Conservation (phyloP, 2,329 filamentous ascomycete genomes). For the Clathrospora elynae region DNA sequence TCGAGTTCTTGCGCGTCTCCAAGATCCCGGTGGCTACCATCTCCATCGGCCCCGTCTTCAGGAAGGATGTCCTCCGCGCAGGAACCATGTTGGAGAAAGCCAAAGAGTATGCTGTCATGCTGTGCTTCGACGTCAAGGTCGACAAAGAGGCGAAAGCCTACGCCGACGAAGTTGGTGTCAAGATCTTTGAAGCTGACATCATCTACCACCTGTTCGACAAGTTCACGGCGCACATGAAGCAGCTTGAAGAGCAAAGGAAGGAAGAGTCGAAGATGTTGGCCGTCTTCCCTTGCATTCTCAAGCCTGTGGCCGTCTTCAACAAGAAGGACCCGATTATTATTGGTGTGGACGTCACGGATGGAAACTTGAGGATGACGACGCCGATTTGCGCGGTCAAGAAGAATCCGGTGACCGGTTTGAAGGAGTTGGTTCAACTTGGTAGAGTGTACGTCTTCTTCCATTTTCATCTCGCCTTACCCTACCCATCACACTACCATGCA, state of each 20-base stretch:
- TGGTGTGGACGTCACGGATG: slow-evolving; percentile 93
- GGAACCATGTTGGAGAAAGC: slow-evolving; percentile 96
- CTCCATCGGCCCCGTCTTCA: slow-evolving; percentile 95
- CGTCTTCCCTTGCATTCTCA: slow-evolving; percentile 94
- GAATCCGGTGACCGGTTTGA: slow-evolving; percentile 76
- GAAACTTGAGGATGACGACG: slow-evolving; percentile 82
- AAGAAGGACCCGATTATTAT: slow-evolving; percentile 95
- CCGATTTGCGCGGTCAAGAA: slow-evolving; percentile 86
- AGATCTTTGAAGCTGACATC: slow-evolving; percentile 98
- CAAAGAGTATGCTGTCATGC: slow-evolving; percentile 96
- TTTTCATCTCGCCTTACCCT: background rate
- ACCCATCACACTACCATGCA: too few relatives aligned
- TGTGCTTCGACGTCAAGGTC: slow-evolving; percentile 99
- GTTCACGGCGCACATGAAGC: slow-evolving; percentile 93
- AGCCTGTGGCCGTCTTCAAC: slow-evolving; percentile 93
- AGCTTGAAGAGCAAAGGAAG: slow-evolving; percentile 87
- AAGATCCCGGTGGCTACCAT: slow-evolving; percentile 99
- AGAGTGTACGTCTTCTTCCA: slow-evolving; percentile 76
- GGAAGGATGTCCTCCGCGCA: slow-evolving; percentile 93
- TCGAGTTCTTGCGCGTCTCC: slow-evolving; percentile 92
- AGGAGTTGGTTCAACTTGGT: slow-evolving; percentile 83
- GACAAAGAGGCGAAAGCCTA: slow-evolving; percentile 94
- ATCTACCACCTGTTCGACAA: slow-evolving; percentile 98
- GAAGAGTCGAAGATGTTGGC: slow-evolving; percentile 94
- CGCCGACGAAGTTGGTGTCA: slow-evolving; percentile 91